A percentile compares a stretch with the other conserved stretches of the same genome.
phyloP scores from a whole-genome alignment of 495 filamentous ascomycete genomes.

The Talaromyces thailandensis region DNA sequence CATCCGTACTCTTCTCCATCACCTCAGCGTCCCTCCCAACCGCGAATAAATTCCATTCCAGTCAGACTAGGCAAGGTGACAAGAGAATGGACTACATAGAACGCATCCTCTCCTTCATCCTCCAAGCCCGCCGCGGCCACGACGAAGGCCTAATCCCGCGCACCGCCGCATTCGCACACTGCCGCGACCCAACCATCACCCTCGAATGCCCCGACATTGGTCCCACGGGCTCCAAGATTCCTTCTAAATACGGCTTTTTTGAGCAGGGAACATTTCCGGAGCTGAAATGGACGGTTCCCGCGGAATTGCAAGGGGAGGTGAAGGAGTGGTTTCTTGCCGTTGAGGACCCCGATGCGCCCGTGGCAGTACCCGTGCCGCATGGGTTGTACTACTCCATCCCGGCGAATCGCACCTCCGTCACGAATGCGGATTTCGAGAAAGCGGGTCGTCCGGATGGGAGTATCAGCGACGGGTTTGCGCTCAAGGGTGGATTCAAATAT shows the following conservation, averaged over 20 bases:
- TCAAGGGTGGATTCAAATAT: constrained; percentile 39
- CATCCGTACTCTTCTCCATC: not conserved
- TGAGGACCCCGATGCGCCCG: constrained; percentile 42
- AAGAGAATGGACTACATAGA: constrained; percentile 23
- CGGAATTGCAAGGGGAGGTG: constrained; percentile 15
- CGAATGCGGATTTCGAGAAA: constrained; percentile 26
- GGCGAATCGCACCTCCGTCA: constrained; percentile 23
- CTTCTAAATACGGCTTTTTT: constrained; percentile 30
- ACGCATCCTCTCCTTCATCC: constrained; percentile 24
- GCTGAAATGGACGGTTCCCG: constrained; percentile 26
- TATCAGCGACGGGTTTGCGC: constrained; percentile 5
- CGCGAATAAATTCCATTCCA: not conserved
- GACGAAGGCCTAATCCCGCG: constrained; percentile 40
- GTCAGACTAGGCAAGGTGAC: constrained; percentile 1
- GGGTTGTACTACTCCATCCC: constrained; percentile 38
- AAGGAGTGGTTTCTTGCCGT: constrained; percentile 39
- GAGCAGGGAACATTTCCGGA: constrained; percentile 33
- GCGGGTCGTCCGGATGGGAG: not conserved
- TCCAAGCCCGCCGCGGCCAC: constrained; percentile 27
- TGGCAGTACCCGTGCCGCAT: constrained; percentile 36
- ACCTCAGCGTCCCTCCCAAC: not conserved
- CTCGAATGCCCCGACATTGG: constrained; percentile 38
- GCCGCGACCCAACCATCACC: constrained; percentile 30
- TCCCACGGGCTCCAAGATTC: constrained; percentile 26
- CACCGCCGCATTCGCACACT: constrained; percentile 28